Conservation (phyloP, 345 rosid species). For the Cardamine occulta region DNA sequence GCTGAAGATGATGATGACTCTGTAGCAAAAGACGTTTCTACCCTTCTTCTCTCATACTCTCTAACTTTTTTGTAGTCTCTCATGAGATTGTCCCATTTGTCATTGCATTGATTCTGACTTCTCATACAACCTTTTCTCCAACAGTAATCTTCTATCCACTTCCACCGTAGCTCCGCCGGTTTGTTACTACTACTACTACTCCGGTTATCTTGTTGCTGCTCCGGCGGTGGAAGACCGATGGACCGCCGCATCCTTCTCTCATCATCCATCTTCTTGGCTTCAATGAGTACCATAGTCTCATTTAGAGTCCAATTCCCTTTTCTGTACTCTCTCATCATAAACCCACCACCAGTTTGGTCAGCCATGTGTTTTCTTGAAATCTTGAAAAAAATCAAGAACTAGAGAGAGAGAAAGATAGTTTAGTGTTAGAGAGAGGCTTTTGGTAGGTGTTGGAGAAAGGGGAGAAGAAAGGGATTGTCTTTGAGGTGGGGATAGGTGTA, state of each 20-base stretch:
- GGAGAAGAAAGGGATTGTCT: constrained; percentile 45
- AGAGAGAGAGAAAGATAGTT: constrained; percentile 34
- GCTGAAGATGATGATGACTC: constrained; percentile 42
- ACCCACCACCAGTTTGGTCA: constrained; percentile 53
- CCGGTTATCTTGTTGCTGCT: constrained; percentile 39
- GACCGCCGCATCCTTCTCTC: constrained; percentile 75
- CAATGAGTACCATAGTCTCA: constrained; percentile 84
- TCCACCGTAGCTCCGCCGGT: constrained; percentile 87
- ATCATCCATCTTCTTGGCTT: constrained; percentile 87
- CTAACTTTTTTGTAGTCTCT: constrained; percentile 92
- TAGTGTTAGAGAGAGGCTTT: constrained; percentile 18
- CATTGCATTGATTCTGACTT: constrained; percentile 96
- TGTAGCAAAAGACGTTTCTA: constrained; percentile 38
- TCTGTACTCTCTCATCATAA: constrained; percentile 69
- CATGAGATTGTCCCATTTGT: constrained; percentile 97
- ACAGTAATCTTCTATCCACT: constrained; percentile 93
- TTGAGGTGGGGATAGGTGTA: constrained; percentile 44
- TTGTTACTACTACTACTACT: constrained; percentile 44
- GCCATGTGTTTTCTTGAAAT: constrained; percentile 48
- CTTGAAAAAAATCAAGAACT: constrained; percentile 43
- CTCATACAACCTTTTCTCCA: constrained; percentile 76
- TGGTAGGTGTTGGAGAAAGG: constrained; percentile 52
- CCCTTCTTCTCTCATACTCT: constrained; percentile 58
- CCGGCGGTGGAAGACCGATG: constrained; percentile 40
- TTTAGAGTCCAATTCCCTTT: constrained; percentile 85